Base-by-base conservation (phyloP, 495 filamentous ascomycete species). In the Aspergillus sclerotioniger region DNA sequence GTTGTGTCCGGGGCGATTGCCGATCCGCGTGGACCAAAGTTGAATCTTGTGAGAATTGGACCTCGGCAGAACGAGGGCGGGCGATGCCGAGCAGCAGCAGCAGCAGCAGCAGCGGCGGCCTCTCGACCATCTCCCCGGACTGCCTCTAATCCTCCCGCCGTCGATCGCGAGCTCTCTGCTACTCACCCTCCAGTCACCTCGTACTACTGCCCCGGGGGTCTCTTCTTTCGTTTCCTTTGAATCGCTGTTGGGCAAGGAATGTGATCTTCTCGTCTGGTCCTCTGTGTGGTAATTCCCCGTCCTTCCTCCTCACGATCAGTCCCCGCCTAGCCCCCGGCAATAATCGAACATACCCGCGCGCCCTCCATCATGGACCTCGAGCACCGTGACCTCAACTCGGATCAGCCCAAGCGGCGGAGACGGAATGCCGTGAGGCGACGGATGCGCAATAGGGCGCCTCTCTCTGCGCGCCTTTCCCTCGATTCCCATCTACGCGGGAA, bases 401-500 rank as follows among this genome's bases (percentile, higher is more conserved):
- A 76, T 32, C 75, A 78, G 62, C 70, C 71, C 44, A 77, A 72
- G 62, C 73, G 69, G 58, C 68, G 72, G 44, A 68, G 68, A 62
- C 69, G 67, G 43, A 71, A 68, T 52, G 58, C 56, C 13, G 64
- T 62, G 7, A 69, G 72, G 41, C 77, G 77, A 53, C 69, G 78
- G 21, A 61, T 74, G 63, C 75, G 82, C 62, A 81, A 86, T 51
- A 80, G 76, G 58, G 73, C 77, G 19, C 79, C 87, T 13, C 76
- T 86, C 10, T 78, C 84, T 37, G 86, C 84, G 10, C 78, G 80
- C 29, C 68, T 98, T n/a, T 67, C 81, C 28, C 79, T 93, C 33
- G 90, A 96, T 65, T 86, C 89, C 65, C 87, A 92, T 71, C 77
- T 96, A 62, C 90, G 87, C 74, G 90, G 89, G n/a, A 90, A 95